A percentile compares a stretch with the other conserved stretches of the same genome.
These are phyloP conservation scores for Teunomyces lycoperdinae DNA, from an alignment of 805 yeast genomes.

Conservation along the genomic window DNA sequence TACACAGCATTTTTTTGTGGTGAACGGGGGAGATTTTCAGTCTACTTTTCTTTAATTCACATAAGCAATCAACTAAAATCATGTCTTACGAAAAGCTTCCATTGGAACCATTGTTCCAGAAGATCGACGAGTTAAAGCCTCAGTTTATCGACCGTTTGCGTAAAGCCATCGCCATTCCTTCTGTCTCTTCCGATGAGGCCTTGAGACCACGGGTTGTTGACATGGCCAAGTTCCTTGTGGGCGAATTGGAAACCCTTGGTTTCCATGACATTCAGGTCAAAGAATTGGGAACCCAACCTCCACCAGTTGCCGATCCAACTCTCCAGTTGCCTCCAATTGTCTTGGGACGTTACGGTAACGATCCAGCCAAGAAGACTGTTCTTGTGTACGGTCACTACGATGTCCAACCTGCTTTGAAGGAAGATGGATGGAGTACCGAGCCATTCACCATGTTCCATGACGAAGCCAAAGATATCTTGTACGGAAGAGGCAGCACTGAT, in stretches of 20 bases:
- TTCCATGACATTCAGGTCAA: slow-evolving; percentile 79
- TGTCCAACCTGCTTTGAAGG: slow-evolving; percentile 91
- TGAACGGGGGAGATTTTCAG: not conserved
- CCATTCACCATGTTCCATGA: slow-evolving; percentile 71
- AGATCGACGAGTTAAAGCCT: slow-evolving; percentile 74
- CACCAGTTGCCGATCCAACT: slow-evolving; percentile 68
- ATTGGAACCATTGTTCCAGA: slow-evolving; percentile 48
- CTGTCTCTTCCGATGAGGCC: slow-evolving; percentile 88
- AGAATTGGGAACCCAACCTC: slow-evolving; percentile 86
- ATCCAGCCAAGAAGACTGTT: slow-evolving; percentile 81
- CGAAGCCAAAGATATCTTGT: slow-evolving; percentile 63
- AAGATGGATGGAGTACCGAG: slow-evolving; percentile 95
- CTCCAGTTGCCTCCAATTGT: slow-evolving; percentile 90
- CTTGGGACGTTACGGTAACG: slow-evolving; percentile 82
- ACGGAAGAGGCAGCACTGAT: slow-evolving; percentile 95
- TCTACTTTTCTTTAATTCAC: too few relatives aligned
- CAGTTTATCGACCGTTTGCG: slow-evolving; percentile 67
- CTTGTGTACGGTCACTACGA: slow-evolving; percentile 96
- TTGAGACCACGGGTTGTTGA: slow-evolving; percentile 85
- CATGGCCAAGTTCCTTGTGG: slow-evolving; percentile 80
- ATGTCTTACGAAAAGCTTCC: slow-evolving; percentile 42
- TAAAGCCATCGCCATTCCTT: slow-evolving; percentile 90
- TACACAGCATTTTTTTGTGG: not conserved
- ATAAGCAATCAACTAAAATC: too few relatives aligned
- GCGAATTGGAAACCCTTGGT: slow-evolving; percentile 68